Evolutionary conservation across 2,329 filamentous ascomycete species (phyloP).

Genomic region (Botrytis pseudocinerea): DNA sequence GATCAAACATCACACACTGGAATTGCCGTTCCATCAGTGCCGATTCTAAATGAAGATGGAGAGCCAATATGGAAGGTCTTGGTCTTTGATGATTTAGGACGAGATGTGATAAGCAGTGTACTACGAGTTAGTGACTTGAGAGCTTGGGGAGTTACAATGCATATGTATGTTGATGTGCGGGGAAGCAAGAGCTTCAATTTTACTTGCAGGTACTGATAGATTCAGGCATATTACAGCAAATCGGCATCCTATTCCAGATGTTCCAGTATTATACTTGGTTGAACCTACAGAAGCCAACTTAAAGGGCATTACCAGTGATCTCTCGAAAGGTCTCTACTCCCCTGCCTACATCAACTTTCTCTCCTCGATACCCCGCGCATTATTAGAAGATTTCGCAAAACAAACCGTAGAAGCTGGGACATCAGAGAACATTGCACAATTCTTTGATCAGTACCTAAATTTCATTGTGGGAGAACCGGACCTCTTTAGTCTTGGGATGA

Average conservation of each 20-base stretch:
- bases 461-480: constrained; percentile 96
- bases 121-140: constrained; percentile 90
- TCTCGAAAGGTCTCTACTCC: constrained; percentile 84
- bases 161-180: constrained; percentile 62
- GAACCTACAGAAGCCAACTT: constrained; percentile 84
- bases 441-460: constrained; percentile 96
- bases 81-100: constrained; percentile 87
- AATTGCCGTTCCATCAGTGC: constrained; percentile 66
- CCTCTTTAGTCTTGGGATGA: constrained; percentile 90
- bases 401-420: constrained; percentile 83
- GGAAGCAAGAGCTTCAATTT: constrained; percentile 16
- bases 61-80: constrained; percentile 97
- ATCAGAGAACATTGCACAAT: constrained; percentile 84
- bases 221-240: constrained; percentile 74
- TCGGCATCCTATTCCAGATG: constrained; percentile 90
- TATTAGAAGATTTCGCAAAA: constrained; percentile 92
- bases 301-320: constrained; percentile 77
- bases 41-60: constrained; percentile 81
- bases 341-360: constrained; percentile 97
- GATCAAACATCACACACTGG: constrained; percentile 63
- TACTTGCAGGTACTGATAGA: constrained; percentile 32
- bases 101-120: constrained; percentile 96
- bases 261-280: constrained; percentile 93
- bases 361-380: constrained; percentile 82
- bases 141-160: constrained; percentile 93